Evolutionary conservation across 2,329 filamentous ascomycete genomes (phyloP).

Genomic region (Didymella lethalis): DNA sequence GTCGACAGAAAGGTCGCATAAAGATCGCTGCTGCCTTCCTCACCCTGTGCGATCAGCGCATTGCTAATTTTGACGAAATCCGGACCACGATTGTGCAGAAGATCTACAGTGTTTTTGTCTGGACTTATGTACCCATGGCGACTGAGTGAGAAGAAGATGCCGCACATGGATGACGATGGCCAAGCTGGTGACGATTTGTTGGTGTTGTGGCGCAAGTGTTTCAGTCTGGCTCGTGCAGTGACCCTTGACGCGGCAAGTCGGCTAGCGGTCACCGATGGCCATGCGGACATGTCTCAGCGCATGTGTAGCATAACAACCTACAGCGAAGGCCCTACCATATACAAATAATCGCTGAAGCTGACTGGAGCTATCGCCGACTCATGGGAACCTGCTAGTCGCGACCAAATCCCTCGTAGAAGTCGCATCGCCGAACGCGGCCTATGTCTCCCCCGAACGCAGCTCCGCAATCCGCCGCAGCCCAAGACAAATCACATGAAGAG

Average conservation of each 20-base stretch:
- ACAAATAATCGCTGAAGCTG: constrained; percentile 19
- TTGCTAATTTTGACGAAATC: constrained; percentile 37
- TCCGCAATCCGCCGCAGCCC: constrained; percentile 43
- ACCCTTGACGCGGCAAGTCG: constrained; percentile 22
- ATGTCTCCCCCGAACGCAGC: constrained; percentile 48
- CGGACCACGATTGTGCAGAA: constrained; percentile 47
- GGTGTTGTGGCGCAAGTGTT: constrained; percentile 22
- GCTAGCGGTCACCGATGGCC: constrained; percentile 31
- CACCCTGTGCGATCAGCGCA: constrained; percentile 19
- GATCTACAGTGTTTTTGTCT: constrained; percentile 32
- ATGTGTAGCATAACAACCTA: constrained; percentile 24
- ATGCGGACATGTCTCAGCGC: constrained; percentile 25
- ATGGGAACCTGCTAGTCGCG: constrained; percentile 34
- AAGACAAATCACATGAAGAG: constrained; percentile 29
- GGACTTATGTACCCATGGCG: constrained; percentile 33
- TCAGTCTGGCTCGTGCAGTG: constrained; percentile 8
- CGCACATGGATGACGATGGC: constrained; percentile 45
- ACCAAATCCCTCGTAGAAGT: constrained; percentile 4
- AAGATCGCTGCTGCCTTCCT: constrained; percentile 16
- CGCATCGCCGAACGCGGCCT: constrained; percentile 37
- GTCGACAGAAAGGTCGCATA: constrained; percentile 77
- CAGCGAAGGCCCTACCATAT: constrained; percentile 2
- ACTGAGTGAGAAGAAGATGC: constrained; percentile 62
- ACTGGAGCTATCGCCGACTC: constrained; percentile 12
- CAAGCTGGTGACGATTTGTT: constrained; percentile 20